Conservation (phyloP, 208 protist genomes). For the Naegleria gruberi region DNA sequence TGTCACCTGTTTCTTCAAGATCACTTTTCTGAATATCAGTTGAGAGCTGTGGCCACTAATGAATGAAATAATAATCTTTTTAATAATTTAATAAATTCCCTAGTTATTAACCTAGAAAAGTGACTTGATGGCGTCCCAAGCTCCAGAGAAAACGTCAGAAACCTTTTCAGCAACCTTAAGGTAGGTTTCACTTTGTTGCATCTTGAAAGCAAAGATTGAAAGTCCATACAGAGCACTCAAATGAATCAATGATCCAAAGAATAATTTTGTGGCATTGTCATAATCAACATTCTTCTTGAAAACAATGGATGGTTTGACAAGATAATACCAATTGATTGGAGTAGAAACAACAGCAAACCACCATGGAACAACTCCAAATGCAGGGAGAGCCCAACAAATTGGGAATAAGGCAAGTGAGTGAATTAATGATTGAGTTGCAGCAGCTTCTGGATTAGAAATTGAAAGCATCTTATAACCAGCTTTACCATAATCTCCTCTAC, state of each 20-base stretch:
- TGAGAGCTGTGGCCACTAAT: no score
- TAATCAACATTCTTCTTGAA: neutral
- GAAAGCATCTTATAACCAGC: conserved; percentile 19
- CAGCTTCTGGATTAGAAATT: neutral
- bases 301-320: neutral
- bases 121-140: neutral
- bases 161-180: neutral
- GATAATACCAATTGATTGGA: conserved; percentile 12
- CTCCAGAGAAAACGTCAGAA: neutral
- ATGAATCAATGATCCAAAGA: neutral
- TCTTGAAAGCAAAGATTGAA: neutral
- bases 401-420: conserved; percentile 1
- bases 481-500: neutral
- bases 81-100: neutral
- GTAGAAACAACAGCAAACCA: conserved; percentile 1
- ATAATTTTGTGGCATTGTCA: conserved; percentile 1
- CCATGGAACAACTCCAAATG: neutral
- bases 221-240: neutral
- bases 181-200: neutral
- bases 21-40: no score
- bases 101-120: neutral
- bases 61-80: no score
- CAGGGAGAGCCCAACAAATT: neutral
- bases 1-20: no score
- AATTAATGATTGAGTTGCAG: neutral